Conservation (phyloP, 352 stramenopile species). For the Globisporangium carolinianum region DNA sequence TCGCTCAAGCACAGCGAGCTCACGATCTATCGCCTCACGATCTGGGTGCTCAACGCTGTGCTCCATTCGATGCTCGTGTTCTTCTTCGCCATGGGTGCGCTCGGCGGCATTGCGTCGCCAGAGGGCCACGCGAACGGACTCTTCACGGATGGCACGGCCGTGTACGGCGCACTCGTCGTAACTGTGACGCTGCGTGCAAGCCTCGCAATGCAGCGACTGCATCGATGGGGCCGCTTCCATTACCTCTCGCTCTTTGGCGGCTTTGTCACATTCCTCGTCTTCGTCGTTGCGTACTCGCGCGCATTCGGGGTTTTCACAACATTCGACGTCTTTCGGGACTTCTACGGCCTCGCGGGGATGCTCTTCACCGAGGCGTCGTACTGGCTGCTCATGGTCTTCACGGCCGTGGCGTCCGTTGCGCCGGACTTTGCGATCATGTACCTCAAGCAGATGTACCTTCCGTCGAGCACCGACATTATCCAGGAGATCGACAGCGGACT, state of each 20-base stretch:
- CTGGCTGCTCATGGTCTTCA: constrained; percentile 63
- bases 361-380: constrained; percentile 49
- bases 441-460: constrained; percentile 78
- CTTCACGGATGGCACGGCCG: constrained; percentile 64
- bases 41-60: constrained; percentile 73
- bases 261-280: constrained; percentile 58
- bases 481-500: constrained; percentile 76
- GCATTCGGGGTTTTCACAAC: constrained; percentile 49
- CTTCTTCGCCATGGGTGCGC: constrained; percentile 45
- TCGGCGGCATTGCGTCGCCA: constrained; percentile 31
- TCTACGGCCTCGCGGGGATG: constrained; percentile 50
- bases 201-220: constrained; percentile 66
- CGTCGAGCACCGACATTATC: constrained; percentile 80
- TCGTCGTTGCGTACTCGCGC: constrained; percentile 63
- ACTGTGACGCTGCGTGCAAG: constrained; percentile 69
- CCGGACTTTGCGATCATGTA: constrained; percentile 68
- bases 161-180: constrained; percentile 77
- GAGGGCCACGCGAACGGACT: constrained; percentile 49
- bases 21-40: constrained; percentile 42
- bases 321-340: constrained; percentile 73
- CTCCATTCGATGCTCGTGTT: constrained; percentile 71
- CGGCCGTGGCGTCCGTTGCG: constrained; percentile 48
- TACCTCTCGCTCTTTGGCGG: constrained; percentile 67
- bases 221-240: constrained; percentile 69
- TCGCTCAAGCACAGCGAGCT: constrained; percentile 53